Base-by-base conservation (phyloP, 2,329 filamentous ascomycete species). In the Phaeomoniella chlamydospora region DNA sequence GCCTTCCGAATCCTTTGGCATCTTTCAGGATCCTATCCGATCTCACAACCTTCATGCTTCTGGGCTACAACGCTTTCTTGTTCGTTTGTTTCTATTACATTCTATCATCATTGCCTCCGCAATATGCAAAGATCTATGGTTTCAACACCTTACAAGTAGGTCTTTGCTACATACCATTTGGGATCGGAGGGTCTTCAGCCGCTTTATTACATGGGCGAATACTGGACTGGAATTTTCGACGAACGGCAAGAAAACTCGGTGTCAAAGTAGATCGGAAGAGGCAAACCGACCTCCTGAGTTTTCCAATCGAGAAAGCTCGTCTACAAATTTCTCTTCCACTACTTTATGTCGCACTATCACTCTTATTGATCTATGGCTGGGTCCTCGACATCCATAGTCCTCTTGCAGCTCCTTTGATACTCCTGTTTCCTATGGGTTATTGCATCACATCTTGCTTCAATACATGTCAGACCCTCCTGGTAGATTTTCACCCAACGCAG, bases 141-240 rank as follows among this genome's bases (percentile, higher is more conserved):
- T 64, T 67, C 46, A 56, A 58, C 44, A 56, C 64, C 36, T 54
- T 70, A 6, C 55, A 70, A 41, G 58, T 68, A 29, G 57, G 53
- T 3, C 45, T 64, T 3, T 55, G 49, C 39, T 57, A 50, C 37
- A 43, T 55, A 17, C 51, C 52, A 1, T 46, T 47, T 18, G 52
- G 52, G 1, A 14, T 49, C 9, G 51, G 51, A 3, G 47, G 47
- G 6, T 17, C 32, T 18, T 17, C 18, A 12, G 32, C 32, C 10
- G 32, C 32, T 10, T 34, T 34, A 12, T 9, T 59, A 12, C 56
- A 52, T 19, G 79, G 82, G 4, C 62, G 64, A 2, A 44, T 74
- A 2, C 65, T 82, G 22, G 80, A 84, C 53, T 76, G 72, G 65
- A 86, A 86, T 52, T 92, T 82, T 53, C 67, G 74, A 4, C 70